Evolutionary conservation across 129 eudicot species (phyloP), one percentile per base, ranked within the genome.

Genomic region (Flaveria brownii): DNA sequence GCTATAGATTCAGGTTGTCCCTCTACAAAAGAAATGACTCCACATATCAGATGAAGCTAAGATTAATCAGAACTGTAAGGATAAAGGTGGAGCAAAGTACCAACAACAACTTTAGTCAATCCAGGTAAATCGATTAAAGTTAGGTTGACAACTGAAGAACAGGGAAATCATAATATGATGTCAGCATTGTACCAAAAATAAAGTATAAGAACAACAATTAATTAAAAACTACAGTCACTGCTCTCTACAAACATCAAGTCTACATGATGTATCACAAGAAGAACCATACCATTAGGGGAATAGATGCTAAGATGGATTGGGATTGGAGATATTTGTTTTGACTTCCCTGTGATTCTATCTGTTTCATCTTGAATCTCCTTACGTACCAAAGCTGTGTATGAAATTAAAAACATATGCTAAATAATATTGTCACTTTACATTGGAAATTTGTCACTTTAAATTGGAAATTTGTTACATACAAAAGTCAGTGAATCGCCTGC

Each of bases 281-380:
- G 28, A 66, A 66, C 78, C 86, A 10, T 77, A 95, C 99, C 99
- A 23, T 87, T 61, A 16, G 99, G 97, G 17, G 99, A 95, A 80
- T 89, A 89, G 70, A 95, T 89, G 85, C 97, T 95, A 46, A 95
- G 96, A 80, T 95, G 99, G 76, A 95, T 95, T 39, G 99, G 99
- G 77, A 95, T 85, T 67, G 97, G 97, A 79, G 99, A 95, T 61
- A 95, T 95, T 75, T 87, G 92, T 78, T 89, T 95, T 46, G 97
- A 41, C 83, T 87, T 89, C 82, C 99, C 97, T 0, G 99, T 95
- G 23, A 95, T 79, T 84, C 97, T 84, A 72, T 95, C 99, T 74
- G 99, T 95, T 85, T 95, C 99, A 83, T 95, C 99, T 43, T 78
- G 82, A 82, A 95, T 95, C 81, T 95, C 99, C 84, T 87, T 83